phyloP scores from a whole-genome alignment of 1,284 basidiomycete species.

The Ustilago cynodontis region DNA sequence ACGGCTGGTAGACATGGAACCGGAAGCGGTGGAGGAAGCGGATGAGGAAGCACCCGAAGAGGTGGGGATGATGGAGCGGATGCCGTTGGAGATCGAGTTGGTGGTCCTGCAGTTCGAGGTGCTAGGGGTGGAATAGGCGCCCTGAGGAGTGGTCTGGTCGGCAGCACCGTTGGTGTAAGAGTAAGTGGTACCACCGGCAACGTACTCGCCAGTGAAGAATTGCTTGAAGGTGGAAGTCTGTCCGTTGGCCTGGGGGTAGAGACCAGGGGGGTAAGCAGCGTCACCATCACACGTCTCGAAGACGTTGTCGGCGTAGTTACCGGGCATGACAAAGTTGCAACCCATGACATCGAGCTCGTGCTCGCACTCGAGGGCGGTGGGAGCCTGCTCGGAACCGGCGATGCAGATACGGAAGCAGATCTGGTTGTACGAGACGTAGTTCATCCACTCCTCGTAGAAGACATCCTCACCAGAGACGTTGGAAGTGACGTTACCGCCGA shows the following conservation, averaged over 20 bases:
- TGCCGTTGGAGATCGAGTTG: slow-evolving; percentile 59
- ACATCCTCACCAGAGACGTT: slow-evolving; percentile 73
- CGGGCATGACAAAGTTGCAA: slow-evolving; percentile 70
- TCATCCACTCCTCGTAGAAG: slow-evolving; percentile 73
- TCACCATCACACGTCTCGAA: slow-evolving; percentile 68
- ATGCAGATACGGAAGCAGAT: slow-evolving; percentile 68
- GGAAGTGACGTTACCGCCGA: slow-evolving; percentile 73
- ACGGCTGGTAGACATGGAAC: slow-evolving; percentile 16
- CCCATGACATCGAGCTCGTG: slow-evolving; percentile 67
- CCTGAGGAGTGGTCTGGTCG: slow-evolving; percentile 56
- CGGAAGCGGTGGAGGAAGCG: slow-evolving; percentile 11
- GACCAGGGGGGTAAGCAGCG: slow-evolving; percentile 66
- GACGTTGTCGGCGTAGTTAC: slow-evolving; percentile 59
- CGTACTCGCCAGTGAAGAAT: slow-evolving; percentile 59
- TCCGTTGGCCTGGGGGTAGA: slow-evolving; percentile 53
- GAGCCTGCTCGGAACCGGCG: slow-evolving; percentile 54
- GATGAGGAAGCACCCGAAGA: slow-evolving; percentile 13
- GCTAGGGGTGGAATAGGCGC: slow-evolving; percentile 60
- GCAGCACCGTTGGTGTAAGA: slow-evolving; percentile 61
- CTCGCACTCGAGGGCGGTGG: slow-evolving; percentile 59
- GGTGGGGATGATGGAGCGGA: slow-evolving; percentile 34
- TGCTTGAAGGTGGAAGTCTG: slow-evolving; percentile 64
- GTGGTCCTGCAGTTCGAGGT: slow-evolving; percentile 58
- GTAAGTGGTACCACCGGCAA: slow-evolving; percentile 43
- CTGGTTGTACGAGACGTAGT: slow-evolving; percentile 65